Base-by-base conservation (phyloP, 306 rosid genomes). In the Acacia crassicarpa region DNA sequence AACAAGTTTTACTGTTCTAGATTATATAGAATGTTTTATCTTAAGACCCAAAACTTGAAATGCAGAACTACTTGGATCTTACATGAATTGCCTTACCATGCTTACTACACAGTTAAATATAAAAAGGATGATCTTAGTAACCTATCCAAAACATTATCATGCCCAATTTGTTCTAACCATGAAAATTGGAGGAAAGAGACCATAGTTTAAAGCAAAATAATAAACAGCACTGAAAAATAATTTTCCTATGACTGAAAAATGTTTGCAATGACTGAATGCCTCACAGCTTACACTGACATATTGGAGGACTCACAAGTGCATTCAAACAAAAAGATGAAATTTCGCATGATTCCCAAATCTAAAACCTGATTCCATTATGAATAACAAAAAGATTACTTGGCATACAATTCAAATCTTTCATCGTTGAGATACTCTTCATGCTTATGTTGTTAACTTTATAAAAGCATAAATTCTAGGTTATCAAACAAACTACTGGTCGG, bases 161-260 rank as follows among this genome's bases (percentile, higher is more conserved):
- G 86, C 86, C 92, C 59, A 46, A 23, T 43, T 45, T 45, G 75
- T 12, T 45, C 30, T 4, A 25, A 72, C 27, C 20, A 48, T 49
- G 77, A 27, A 46, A 48, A 72, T 49, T 48, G 77, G 11, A 72
- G 54, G 17, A 48, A 8, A 27, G 35, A 61, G n/a, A 56, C 27
- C n/a, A 4, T 25, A 46, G 25, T 48, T 48, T 72, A 27, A 49
- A 49, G 44, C 62, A 25, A 72, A 25, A 32, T 58, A 41, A 40
- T 6, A 14, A 12, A 46, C 40, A 27, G 54, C 22, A 49, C 9
- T 27, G 62, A 48, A 49, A 72, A 49, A 49, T 72, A 17, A 72
- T 7, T 16, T 25, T 72, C 19, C 62, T 45, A 1, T 72, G 35
- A n/a, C 22, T 11, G 62, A 30, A 15, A 22, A 58, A 72, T 48